These are phyloP conservation scores for Coemansia sp. DNA, from an alignment of 192 early-diverging fungal genomes.

Conservation along the genomic window DNA sequence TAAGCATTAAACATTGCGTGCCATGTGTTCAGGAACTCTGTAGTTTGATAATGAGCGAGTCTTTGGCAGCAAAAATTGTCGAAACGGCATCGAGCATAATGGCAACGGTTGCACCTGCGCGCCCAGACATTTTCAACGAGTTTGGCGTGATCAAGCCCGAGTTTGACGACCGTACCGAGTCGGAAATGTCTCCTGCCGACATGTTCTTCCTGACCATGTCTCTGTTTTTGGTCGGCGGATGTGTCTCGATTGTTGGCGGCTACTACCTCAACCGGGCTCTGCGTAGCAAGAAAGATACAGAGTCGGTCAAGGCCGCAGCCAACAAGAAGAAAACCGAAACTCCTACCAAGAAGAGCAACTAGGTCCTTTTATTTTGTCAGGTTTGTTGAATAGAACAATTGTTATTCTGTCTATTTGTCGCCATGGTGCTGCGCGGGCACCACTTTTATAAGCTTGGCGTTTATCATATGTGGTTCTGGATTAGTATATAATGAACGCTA, in stretches of 20 bases:
- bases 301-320: constrained; percentile 26
- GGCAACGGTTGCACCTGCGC: constrained; percentile 21
- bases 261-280: constrained; percentile 54
- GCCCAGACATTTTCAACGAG: constrained; percentile 45
- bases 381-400: too few relatives aligned
- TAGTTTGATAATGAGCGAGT: constrained; percentile 36
- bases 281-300: constrained; percentile 33
- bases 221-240: constrained; percentile 53
- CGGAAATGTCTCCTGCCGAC: constrained; percentile 54
- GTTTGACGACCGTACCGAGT: constrained; percentile 49
- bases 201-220: constrained; percentile 56
- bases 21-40: too few relatives aligned
- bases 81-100: constrained; percentile 40
- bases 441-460: too few relatives aligned
- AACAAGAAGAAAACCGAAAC: constrained; percentile 22
- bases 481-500: too few relatives aligned
- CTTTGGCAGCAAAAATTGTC: constrained; percentile 26
- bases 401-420: too few relatives aligned
- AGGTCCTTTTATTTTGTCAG: not conserved
- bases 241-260: constrained; percentile 52
- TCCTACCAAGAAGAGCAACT: constrained; percentile 14
- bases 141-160: constrained; percentile 52
- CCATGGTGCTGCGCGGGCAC: too few relatives aligned
- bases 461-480: too few relatives aligned
- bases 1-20: too few relatives aligned